phyloP scores from a whole-genome alignment of 2,329 filamentous ascomycete genomes.

The Sordariomycetes sp. region DNA sequence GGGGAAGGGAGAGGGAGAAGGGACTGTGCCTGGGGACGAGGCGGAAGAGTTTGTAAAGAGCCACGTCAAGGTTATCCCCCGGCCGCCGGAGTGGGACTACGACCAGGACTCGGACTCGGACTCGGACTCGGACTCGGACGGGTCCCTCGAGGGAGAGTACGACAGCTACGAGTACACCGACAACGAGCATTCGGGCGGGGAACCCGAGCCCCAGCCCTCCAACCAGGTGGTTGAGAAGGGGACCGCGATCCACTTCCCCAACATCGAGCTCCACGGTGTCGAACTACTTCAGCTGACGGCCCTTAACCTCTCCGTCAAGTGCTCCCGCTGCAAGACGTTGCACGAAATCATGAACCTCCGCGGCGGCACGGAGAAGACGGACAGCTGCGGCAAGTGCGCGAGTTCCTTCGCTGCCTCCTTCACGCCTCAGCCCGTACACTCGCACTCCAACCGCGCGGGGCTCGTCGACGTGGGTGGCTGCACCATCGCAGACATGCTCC shows the following conservation, averaged over 20 bases:
- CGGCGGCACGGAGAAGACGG: slow-evolving; percentile 34
- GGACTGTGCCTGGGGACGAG: slow-evolving; percentile 2
- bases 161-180: background rate
- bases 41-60: slow-evolving; percentile 31
- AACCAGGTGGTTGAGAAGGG: slow-evolving; percentile 39
- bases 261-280: slow-evolving; percentile 62
- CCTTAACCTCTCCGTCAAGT: slow-evolving; percentile 61
- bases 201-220: background rate
- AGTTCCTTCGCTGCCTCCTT: slow-evolving; percentile 38
- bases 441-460: slow-evolving; percentile 59
- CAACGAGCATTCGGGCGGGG: background rate
- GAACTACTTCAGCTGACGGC: slow-evolving; percentile 59
- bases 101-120: slow-evolving; percentile 29
- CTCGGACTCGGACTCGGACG: slow-evolving; percentile 33
- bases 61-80: slow-evolving; percentile 59
- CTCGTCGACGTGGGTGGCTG: slow-evolving; percentile 69
- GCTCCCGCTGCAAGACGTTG: slow-evolving; percentile 62
- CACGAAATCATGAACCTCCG: slow-evolving; percentile 57
- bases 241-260: slow-evolving; percentile 68
- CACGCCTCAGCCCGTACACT: slow-evolving; percentile 58
- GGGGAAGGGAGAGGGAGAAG: background rate
- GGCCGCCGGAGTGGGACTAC: slow-evolving; percentile 63
- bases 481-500: slow-evolving; percentile 62
- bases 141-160: slow-evolving; percentile 26
- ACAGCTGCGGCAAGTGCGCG: slow-evolving; percentile 47